phyloP scores from a whole-genome alignment of 371 early-diverging fungal genomes.

The Actinomortierella wolfii region DNA sequence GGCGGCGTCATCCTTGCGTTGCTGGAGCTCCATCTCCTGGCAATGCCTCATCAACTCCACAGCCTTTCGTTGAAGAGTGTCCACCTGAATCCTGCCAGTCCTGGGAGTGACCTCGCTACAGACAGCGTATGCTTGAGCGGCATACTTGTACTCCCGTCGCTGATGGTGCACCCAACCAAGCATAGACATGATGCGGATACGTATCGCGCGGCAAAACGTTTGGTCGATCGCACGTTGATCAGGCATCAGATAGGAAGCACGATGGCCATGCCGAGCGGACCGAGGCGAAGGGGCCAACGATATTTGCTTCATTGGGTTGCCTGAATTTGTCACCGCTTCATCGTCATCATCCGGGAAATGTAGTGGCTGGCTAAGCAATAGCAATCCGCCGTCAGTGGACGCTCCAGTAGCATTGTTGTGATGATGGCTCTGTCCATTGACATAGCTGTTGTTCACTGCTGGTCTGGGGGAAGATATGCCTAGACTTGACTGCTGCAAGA shows the following conservation, averaged over 20 bases:
- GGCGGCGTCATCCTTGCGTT: neutral
- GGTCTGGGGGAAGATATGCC: too few relatives aligned
- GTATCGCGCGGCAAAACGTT: conserved; percentile 23
- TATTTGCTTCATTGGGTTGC: too few relatives aligned
- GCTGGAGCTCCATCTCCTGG: conserved; percentile 11
- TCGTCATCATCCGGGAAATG: too few relatives aligned
- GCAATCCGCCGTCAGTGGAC: too few relatives aligned
- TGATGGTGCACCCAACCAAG: conserved; percentile 43
- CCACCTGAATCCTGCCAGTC: conserved; percentile 18
- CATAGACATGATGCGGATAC: conserved; percentile 37
- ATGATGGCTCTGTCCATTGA: too few relatives aligned
- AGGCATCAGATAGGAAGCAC: neutral
- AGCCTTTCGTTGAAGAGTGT: conserved; percentile 27
- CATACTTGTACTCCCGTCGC: conserved; percentile 36
- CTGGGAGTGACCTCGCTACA: conserved; percentile 30
- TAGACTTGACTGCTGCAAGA: too few relatives aligned
- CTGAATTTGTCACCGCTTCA: too few relatives aligned
- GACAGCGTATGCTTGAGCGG: conserved; percentile 35
- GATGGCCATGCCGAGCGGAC: too few relatives aligned
- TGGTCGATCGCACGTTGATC: conserved; percentile 19
- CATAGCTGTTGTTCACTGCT: too few relatives aligned
- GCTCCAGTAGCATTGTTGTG: too few relatives aligned
- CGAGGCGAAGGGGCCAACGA: too few relatives aligned
- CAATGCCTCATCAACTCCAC: conserved; percentile 16
- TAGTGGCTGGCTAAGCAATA: too few relatives aligned